A percentile compares a stretch with the other conserved stretches of the same genome.
Conservation (phyloP, 805 yeast species). For the Middelhovenomyces tepae region DNA sequence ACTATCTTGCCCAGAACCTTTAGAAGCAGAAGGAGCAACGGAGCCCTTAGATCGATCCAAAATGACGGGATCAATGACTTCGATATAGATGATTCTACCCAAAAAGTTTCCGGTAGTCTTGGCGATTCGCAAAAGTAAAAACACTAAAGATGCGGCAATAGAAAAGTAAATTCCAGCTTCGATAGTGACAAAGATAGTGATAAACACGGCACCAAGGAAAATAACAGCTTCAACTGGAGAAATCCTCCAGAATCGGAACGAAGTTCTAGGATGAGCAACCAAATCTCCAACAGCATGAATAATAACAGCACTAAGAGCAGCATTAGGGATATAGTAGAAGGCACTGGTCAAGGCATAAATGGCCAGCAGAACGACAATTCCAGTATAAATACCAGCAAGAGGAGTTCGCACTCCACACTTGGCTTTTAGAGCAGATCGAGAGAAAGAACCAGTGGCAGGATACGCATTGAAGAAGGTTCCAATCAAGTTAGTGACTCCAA, state of each 20-base stretch:
- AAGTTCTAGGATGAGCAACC: conserved; percentile 42
- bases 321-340: conserved; percentile 85
- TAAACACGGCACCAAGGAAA: conserved; percentile 61
- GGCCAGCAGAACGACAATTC: conserved; percentile 80
- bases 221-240: conserved; percentile 68
- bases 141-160: conserved; percentile 71
- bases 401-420: conserved; percentile 96
- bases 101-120: conserved; percentile 76
- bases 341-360: conserved; percentile 75
- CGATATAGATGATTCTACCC: conserved; percentile 67
- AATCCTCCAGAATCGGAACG: conserved; percentile 58
- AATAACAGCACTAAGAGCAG: conserved; percentile 77
- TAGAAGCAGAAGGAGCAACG: conserved; percentile 19
- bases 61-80: conserved; percentile 55
- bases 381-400: conserved; percentile 83
- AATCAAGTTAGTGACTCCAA: conserved; percentile 81
- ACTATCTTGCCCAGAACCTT: conserved; percentile 4
- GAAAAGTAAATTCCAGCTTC: conserved; percentile 91
- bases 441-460: conserved; percentile 94
- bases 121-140: conserved; percentile 63
- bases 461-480: conserved; percentile 91
- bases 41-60: too few relatives aligned
- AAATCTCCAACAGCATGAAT: conserved; percentile 90
- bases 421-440: conserved; percentile 88
- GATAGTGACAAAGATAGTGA: conserved; percentile 69